Evolutionary conservation across 257 asterid genomes (phyloP).

Genomic region (Nicotiana tabacum): DNA sequence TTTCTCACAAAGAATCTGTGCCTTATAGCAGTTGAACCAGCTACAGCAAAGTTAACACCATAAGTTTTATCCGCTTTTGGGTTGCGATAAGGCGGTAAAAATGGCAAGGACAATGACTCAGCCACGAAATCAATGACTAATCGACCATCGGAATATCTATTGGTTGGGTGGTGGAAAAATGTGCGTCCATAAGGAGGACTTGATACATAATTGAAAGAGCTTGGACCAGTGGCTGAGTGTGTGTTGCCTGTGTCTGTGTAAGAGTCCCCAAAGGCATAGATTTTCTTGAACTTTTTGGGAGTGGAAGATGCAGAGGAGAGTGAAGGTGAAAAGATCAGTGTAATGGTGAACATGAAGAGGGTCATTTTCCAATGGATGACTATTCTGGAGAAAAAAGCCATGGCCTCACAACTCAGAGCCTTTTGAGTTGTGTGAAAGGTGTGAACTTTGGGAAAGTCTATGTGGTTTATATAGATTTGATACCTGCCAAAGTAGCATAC

Average conservation of each 20-base stretch:
- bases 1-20: constrained; percentile 55
- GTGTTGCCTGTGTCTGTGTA: constrained; percentile 97
- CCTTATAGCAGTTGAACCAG: constrained; percentile 67
- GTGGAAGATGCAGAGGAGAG: neutral
- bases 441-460: neutral
- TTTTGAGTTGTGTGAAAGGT: neutral
- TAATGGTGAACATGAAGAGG: neutral
- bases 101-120: constrained; percentile 47
- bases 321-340: neutral
- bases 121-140: constrained; percentile 71
- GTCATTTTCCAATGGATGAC: neutral
- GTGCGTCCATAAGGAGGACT: constrained; percentile 75
- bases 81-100: constrained; percentile 51
- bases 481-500: neutral
- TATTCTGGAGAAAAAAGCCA: neutral
- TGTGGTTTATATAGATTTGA: neutral
- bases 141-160: constrained; percentile 90
- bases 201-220: constrained; percentile 63
- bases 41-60: constrained; percentile 80
- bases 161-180: constrained; percentile 79
- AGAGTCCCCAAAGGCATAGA: constrained; percentile 86
- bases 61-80: constrained; percentile 21
- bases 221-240: constrained; percentile 58
- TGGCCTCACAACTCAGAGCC: neutral
- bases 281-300: constrained; percentile 30